Percentiles rank a stretch among this genome's conserved stretches.
These are phyloP conservation scores for Thielaviopsis punctulata DNA, from an alignment of 2,329 filamentous ascomycete genomes.

Conservation along the genomic window DNA sequence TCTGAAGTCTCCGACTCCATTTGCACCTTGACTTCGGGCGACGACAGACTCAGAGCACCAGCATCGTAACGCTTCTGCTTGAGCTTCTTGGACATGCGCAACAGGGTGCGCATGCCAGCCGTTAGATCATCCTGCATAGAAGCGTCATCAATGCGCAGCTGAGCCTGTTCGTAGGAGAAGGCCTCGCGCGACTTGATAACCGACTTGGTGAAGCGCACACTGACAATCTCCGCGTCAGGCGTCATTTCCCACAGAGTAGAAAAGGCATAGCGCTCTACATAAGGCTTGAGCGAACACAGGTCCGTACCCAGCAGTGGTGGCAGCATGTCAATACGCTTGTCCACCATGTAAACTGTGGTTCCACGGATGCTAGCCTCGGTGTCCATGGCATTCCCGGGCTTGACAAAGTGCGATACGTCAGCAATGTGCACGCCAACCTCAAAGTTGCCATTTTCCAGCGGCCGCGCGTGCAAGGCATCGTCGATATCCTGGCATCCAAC, in stretches of 20 bases:
- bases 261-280: conserved; percentile 87
- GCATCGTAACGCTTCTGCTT: conserved; percentile 93
- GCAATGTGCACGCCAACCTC: conserved; percentile 97
- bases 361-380: conserved; percentile 83
- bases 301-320: conserved; percentile 92
- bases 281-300: conserved; percentile 88
- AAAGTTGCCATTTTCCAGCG: conserved; percentile 78
- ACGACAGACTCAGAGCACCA: conserved; percentile 84
- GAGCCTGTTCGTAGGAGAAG: conserved; percentile 94
- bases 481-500: conserved; percentile 96
- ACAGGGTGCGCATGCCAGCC: conserved; percentile 67
- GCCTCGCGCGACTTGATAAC: conserved; percentile 93
- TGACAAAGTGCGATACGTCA: conserved; percentile 98
- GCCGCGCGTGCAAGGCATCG: conserved; percentile 78
- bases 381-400: conserved; percentile 94
- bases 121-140: conserved; percentile 83
- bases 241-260: conserved; percentile 82
- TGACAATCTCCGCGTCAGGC: conserved; percentile 67
- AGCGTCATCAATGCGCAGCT: conserved; percentile 78
- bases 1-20: conserved; percentile 79
- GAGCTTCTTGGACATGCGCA: conserved; percentile 81
- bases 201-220: conserved; percentile 83
- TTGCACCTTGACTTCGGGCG: conserved; percentile 93
- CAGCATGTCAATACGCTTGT: conserved; percentile 99
- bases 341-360: conserved; percentile 91